Percentiles rank a stretch among this genome's conserved stretches.
Conservation (phyloP, 2,329 filamentous ascomycete species). For the Arachnopeziza araneosa region DNA sequence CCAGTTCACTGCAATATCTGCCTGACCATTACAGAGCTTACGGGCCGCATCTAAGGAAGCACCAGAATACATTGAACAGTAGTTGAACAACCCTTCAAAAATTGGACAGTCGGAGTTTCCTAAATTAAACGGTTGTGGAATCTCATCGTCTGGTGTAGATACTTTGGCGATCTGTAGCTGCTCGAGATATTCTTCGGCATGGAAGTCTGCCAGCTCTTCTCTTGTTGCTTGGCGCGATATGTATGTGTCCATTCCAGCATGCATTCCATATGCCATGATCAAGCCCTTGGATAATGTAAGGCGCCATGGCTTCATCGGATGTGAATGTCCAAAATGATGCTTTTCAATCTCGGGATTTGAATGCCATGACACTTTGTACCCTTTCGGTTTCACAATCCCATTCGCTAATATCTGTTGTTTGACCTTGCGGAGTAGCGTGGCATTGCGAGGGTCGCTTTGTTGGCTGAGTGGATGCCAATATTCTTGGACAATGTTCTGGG, state of each 20-base stretch:
- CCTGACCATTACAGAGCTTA: constrained; percentile 79
- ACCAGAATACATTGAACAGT: constrained; percentile 89
- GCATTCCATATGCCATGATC: constrained; percentile 91
- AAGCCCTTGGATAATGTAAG: constrained; percentile 92
- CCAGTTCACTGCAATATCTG: constrained; percentile 97
- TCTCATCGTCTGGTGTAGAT: constrained; percentile 60
- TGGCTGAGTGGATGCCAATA: constrained; percentile 27
- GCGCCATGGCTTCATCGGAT: constrained; percentile 99
- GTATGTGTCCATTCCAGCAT: constrained; percentile 94
- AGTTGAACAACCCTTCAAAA: constrained; percentile 92
- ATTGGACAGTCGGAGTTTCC: constrained; percentile 90
- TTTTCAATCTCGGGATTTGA: constrained; percentile 92
- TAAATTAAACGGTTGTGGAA: constrained; percentile 66
- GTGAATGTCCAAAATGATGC: constrained; percentile 93
- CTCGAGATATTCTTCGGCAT: constrained; percentile 83
- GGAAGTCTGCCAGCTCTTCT: constrained; percentile 82
- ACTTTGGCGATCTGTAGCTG: constrained; percentile 73
- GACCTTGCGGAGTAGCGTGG: constrained; percentile 21
- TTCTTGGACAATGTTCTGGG: constrained; percentile 28
- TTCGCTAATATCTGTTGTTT: constrained; percentile 40
- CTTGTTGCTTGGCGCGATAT: constrained; percentile 76
- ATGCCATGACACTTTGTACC: constrained; percentile 91
- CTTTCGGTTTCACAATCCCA: constrained; percentile 73
- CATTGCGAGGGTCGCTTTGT: constrained; percentile 25
- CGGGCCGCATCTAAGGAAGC: constrained; percentile 86